Evolutionary conservation across 2,329 filamentous ascomycete species (phyloP), one percentile per base, ranked within the genome.

Genomic region (Phaeomoniella chlamydospora): DNA sequence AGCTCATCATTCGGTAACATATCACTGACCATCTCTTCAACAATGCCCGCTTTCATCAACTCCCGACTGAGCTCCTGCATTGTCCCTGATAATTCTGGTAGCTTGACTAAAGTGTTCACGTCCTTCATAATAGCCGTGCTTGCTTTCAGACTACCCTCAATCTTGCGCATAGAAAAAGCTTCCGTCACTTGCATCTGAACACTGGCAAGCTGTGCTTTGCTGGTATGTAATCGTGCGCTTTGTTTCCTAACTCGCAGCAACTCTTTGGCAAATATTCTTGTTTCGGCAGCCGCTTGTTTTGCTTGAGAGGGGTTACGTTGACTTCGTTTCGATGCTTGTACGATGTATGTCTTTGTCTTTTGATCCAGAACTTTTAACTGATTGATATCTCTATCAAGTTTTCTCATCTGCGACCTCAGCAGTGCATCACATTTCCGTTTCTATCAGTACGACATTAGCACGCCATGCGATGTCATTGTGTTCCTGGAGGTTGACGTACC

Each of bases 121-220:
- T 96, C 86, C 61, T 87, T 88, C 90, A 98, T 96, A 47, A 98
- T 87, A 31, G 83, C 81, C 5, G 88, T 87, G 48, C 78, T 84
- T 30, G 81, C 79, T 46, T 75, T 73, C 52, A 98, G 86, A 50
- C 80, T 86, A 32, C 87, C 88, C 61, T 96, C 87, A 44, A 98
- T 96, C 68, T 93, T 93, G 47, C 85, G 78, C 49, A 96, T 79
- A 2, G 85, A 83, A 58, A 96, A 96, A 2, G 90, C 87, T 63
- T 96, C 88, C 52, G 87, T 85, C 52, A 98, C 88, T 61, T 96
- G 90, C 86, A 96, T 93, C 59, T 88, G 80, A 31, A 98, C 88
- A 46, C 80, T 88, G 54, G 79, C 77, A 33, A 98, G 72, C 61
- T 96, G 90, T 2, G 90, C 90, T 55, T 92, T 92, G 49, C 79